These are phyloP conservation scores for Jaltomata sinuosa DNA, from an alignment of 257 asterid genomes.

Conservation along the genomic window DNA sequence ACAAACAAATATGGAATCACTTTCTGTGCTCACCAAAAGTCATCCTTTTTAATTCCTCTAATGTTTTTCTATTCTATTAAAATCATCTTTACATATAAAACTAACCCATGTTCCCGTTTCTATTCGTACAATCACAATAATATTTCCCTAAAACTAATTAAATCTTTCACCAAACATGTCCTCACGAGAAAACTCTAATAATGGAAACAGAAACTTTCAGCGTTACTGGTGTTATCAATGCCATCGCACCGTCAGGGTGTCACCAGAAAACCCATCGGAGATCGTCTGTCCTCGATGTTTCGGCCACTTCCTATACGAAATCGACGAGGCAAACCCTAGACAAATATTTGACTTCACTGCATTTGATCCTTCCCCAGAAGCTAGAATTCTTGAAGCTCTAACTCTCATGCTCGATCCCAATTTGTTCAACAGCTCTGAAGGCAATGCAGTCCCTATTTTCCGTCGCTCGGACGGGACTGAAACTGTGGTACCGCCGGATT, in stretches of 20 bases:
- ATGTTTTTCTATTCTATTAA: background rate
- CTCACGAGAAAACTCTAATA: background rate
- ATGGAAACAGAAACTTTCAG: constrained; percentile 26
- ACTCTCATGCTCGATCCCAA: constrained; percentile 49
- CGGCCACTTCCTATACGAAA: constrained; percentile 49
- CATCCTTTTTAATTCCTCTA: constrained; percentile 22
- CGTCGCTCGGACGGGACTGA: constrained; percentile 2
- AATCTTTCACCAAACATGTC: background rate
- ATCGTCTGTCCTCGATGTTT: constrained; percentile 62
- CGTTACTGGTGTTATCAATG: constrained; percentile 84
- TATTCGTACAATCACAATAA: background rate
- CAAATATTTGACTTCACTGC: constrained; percentile 44
- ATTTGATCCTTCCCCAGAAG: constrained; percentile 70
- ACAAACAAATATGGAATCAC: constrained; percentile 23
- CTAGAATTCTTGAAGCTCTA: constrained; percentile 60
- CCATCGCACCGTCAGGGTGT: constrained; percentile 48
- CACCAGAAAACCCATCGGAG: constrained; percentile 26
- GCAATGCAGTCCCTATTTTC: constrained; percentile 10
- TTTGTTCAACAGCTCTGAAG: background rate
- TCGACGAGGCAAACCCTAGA: constrained; percentile 32
- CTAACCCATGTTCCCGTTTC: background rate
- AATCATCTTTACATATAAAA: background rate
- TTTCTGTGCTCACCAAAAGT: constrained; percentile 23
- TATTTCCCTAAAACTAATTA: background rate
- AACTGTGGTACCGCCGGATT: background rate